phyloP scores from a whole-genome alignment of 768 basidiomycete species.

The Candolleomyces efflorescens region DNA sequence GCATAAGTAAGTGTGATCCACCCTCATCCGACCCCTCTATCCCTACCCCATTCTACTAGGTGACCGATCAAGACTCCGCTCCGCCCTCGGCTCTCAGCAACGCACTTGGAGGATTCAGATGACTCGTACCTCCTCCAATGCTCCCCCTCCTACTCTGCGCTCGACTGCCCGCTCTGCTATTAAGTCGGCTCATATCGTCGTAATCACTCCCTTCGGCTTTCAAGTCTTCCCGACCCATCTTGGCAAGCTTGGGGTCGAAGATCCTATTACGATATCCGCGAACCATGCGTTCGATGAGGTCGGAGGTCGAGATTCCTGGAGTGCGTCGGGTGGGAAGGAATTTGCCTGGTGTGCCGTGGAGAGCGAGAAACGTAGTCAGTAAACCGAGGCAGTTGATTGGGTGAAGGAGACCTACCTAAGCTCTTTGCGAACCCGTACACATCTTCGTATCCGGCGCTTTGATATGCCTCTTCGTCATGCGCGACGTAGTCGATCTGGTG shows the following conservation, averaged over 20 bases:
- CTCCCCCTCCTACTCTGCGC: slow-evolving; percentile 29
- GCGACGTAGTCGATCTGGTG: slow-evolving; percentile 95
- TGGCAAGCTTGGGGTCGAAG: slow-evolving; percentile 86
- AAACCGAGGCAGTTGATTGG: background rate
- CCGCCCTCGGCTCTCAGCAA: background rate
- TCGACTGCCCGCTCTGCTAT: slow-evolving; percentile 20
- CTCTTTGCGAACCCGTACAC: slow-evolving; percentile 81
- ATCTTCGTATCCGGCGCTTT: slow-evolving; percentile 73
- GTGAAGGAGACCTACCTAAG: slow-evolving; percentile 49
- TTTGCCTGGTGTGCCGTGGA: slow-evolving; percentile 53
- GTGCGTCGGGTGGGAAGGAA: slow-evolving; percentile 96
- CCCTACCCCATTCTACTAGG: background rate
- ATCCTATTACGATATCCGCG: slow-evolving; percentile 77
- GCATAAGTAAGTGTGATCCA: no score
- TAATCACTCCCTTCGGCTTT: slow-evolving; percentile 60
- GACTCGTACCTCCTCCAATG: background rate
- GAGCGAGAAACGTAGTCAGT: background rate
- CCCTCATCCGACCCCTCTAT: background rate
- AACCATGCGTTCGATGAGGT: slow-evolving; percentile 89
- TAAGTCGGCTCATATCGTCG: slow-evolving; percentile 31
- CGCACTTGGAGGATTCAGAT: background rate
- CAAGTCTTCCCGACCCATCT: slow-evolving; percentile 78
- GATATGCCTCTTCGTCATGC: slow-evolving; percentile 92
- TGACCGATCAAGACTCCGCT: background rate
- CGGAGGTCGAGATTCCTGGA: slow-evolving; percentile 91